Evolutionary conservation across 2,329 filamentous ascomycete species (phyloP), one percentile per base, ranked within the genome.

Genomic region (Ophiostoma fasciatum): DNA sequence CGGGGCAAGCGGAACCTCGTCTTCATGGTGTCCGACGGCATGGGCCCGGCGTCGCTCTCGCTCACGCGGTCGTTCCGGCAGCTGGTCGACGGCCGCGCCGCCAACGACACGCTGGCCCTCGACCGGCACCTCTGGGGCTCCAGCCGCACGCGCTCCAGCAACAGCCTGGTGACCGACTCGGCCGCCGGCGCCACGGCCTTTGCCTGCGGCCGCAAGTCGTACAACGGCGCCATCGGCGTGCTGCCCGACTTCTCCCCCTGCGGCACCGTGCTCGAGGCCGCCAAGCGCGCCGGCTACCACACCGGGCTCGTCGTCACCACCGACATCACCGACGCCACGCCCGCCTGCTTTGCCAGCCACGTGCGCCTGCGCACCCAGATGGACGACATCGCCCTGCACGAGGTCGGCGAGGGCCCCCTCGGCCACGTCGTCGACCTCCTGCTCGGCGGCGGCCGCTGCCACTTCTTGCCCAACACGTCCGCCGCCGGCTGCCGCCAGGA

Each of bases 11-110:
- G 83, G 37, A 98, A 96, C 58, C 66, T 98, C 36, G 79, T 98
- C 49, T 96, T 98, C 64, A 98, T 98, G 90, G 88, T 98, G 26
- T 94, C 84, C 1, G 90, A 98, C 56, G 90, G 90, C 51, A 98
- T 98, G 90, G 90, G 90, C 0, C 90, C 90, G 7, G 83, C 90
- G 8, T 88, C 83, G 48, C 66, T 98, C 36, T 81, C 80, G 19
- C 59, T 98, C 53, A 94, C 90, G 7, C 71, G 90, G 38, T 82
- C 77, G 52, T 98, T 80, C 61, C 75, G 82, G 46, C 90, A 98
- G 57, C 71, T 78, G 47, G 67, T 77, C 37, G 69, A 82, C 27
- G 73, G 68, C 5, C 65, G 92, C n/a, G 77, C 82, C 1, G 71
- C 71, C 46, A 71, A 78, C 48, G 75, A 94, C 49, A 76, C 77